Conservation (phyloP, 2,329 filamentous ascomycete species). For the Penicillium fuscoglaucum region DNA sequence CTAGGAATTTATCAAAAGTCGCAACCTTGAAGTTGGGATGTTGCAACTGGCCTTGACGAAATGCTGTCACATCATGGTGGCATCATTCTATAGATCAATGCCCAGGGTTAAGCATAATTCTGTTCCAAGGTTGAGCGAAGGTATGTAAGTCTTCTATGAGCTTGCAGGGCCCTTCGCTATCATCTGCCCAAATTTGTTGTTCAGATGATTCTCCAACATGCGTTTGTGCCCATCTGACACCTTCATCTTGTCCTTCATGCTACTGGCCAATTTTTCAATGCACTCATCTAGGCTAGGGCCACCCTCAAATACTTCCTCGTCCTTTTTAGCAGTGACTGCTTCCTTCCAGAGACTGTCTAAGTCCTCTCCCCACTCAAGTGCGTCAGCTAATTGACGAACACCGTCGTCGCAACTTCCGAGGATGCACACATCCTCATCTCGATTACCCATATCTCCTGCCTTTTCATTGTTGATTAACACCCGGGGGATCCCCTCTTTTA, state of each 20-base stretch:
- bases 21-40: background rate
- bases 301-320: conserved; percentile 36
- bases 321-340: conserved; percentile 59
- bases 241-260: conserved; percentile 50
- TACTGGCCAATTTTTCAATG: conserved; percentile 50
- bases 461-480: conserved; percentile 77
- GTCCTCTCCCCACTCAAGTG: conserved; percentile 77
- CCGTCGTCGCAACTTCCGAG: conserved; percentile 75
- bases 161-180: background rate
- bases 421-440: conserved; percentile 72
- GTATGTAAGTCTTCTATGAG: background rate
- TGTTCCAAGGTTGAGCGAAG: background rate
- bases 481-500: conserved; percentile 60
- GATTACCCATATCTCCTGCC: conserved; percentile 71
- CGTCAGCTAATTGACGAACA: conserved; percentile 68
- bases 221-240: conserved; percentile 43
- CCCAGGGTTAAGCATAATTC: background rate
- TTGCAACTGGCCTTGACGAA: background rate
- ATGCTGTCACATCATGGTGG: conserved; percentile 14
- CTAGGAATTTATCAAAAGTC: background rate
- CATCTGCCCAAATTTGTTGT: conserved; percentile 23
- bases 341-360: conserved; percentile 69
- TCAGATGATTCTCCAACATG: conserved; percentile 32
- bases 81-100: conserved; percentile 5
- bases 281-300: conserved; percentile 54